A percentile compares a stretch with the other conserved stretches of the same genome.
Evolutionary conservation across 1,284 basidiomycete genomes (phyloP).

Genomic region (Cutaneotrichosporon sp.): DNA sequence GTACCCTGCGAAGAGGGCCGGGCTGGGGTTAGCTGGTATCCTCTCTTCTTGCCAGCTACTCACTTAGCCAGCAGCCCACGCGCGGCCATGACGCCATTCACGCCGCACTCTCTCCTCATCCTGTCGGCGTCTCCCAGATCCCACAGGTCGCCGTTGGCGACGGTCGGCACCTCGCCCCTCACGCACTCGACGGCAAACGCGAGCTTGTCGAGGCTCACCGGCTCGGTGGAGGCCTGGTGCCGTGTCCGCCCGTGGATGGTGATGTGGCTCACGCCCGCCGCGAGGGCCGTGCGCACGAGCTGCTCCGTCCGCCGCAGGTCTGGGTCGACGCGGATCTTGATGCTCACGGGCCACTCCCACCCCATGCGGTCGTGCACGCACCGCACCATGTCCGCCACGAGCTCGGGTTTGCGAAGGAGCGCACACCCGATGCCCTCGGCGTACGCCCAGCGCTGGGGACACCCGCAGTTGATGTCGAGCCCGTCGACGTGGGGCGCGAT

Average conservation of each 20-base stretch:
- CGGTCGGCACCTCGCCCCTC: constrained; percentile 58
- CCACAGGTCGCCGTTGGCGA: constrained; percentile 64
- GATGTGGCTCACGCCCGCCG: constrained; percentile 54
- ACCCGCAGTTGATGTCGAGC: constrained; percentile 63
- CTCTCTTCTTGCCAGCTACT: constrained; percentile 29
- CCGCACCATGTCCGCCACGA: constrained; percentile 61
- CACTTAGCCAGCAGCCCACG: constrained; percentile 63
- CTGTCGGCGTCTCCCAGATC: constrained; percentile 55
- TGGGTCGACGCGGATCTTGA: constrained; percentile 63
- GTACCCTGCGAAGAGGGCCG: constrained; percentile 61
- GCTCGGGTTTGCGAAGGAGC: constrained; percentile 61
- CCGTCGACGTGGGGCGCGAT: constrained; percentile 58
- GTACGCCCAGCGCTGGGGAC: constrained; percentile 60
- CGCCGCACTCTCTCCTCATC: constrained; percentile 57
- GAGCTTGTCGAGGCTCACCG: constrained; percentile 59
- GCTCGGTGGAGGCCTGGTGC: constrained; percentile 59
- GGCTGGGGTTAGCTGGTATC: constrained; percentile 22
- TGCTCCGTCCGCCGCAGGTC: constrained; percentile 58
- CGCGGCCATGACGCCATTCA: constrained; percentile 62
- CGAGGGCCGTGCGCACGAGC: constrained; percentile 56
- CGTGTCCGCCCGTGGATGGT: constrained; percentile 63
- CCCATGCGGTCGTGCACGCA: constrained; percentile 60
- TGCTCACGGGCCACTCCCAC: constrained; percentile 59
- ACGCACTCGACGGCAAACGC: constrained; percentile 59
- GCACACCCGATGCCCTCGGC: constrained; percentile 62